Base-by-base conservation (phyloP, 2,329 filamentous ascomycete genomes). In the Sclerotiophoma versabilis region DNA sequence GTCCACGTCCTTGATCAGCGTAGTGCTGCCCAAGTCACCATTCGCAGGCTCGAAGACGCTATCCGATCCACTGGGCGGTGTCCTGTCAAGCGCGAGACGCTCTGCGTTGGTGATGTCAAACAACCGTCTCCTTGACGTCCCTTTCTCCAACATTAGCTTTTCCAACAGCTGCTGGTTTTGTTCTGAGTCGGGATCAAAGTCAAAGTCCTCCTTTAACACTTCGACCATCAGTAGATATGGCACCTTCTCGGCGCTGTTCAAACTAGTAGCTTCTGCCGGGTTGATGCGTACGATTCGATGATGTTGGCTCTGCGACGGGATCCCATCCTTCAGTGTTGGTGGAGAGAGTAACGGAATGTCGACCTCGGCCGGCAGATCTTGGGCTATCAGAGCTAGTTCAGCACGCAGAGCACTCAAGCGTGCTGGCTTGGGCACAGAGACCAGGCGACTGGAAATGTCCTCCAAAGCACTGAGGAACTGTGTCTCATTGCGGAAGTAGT, bases 221-320 rank as follows among this genome's bases (percentile, higher is more conserved):
- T 95, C 91, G 2, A 93, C 85, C 90, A 95, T 93, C 23, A 95
- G 81, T 43, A 95, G 76, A 74, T 92, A 95, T 1, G 91, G 91
- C 37, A 95, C 91, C 70, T 92, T 90, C 72, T 95, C 90, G 4
- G 91, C 91, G 71, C 91, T 95, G 74, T 95, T 95, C 45, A 95
- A 77, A 49, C 93, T 91, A 0, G 91, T 93, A 5, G 91, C 88
- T 74, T 95, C 91, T 1, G 90, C 89, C 6, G 91, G 91, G 67
- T 93, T 95, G 43, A 95, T 81, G 30, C 91, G 85, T 38, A 95
- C 90, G 54, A 95, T 92, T 29, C 91, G 86, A 69, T 95, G 91
- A 71, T 95, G 91, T 49, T 84, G 85, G 68, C 90, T 93, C 69
- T 86, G 87, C 22, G 88, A 85, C 2, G 90, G 85, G n/a, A 85